Evolutionary conservation across 1,284 basidiomycete genomes (phyloP), one percentile per base, ranked within the genome.

Genomic region (Cutaneotrichosporon cutaneum): DNA sequence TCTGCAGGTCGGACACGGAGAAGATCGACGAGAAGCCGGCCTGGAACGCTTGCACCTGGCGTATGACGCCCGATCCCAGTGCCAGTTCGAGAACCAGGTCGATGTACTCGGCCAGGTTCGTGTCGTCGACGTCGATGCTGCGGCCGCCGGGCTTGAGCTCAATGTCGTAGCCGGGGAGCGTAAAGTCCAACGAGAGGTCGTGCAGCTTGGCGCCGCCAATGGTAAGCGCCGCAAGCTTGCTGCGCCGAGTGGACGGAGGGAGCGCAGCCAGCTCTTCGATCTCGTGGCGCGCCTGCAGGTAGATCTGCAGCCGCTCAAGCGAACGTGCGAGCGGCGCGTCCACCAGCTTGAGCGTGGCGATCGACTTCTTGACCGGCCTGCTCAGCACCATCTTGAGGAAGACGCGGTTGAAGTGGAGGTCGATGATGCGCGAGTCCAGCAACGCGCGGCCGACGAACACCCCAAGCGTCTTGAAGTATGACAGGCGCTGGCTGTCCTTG

Each of bases 371-470:
- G 21, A 98, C 85, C 30, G 90, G 87, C 72, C 92, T 88, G 52
- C 90, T 91, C 11, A 98, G 85, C 2, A 94, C 84, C 45, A 91
- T 84, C 74, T 90, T 92, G 69, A 97, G 82, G 83, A 98, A 97
- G 24, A 94, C 82, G 73, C 90, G 90, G 81, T 93, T 96, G 77
- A 99, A 88, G 53, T 91, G 88, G 70, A 98, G 83, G 78, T 99
- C 96, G 77, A 99, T 94, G 76, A 99, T 98, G 47, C 96, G 86
- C 26, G 94, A 96, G 79, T 99, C 96, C 53, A 99, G 83, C 83
- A 99, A 87, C 2, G 94, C 93, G 81, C 98, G 96, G 36, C 94
- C 96, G n/a, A 97, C 88, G 76, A 99, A 97, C 75, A 96, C 90
- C 6, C 96, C 96, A 47, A 99, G 87, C 22, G 95, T 89, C 58